These are phyloP conservation scores for Nelumbo lutea DNA, from an alignment of 164 flowering plant genomes.

Conservation along the genomic window DNA sequence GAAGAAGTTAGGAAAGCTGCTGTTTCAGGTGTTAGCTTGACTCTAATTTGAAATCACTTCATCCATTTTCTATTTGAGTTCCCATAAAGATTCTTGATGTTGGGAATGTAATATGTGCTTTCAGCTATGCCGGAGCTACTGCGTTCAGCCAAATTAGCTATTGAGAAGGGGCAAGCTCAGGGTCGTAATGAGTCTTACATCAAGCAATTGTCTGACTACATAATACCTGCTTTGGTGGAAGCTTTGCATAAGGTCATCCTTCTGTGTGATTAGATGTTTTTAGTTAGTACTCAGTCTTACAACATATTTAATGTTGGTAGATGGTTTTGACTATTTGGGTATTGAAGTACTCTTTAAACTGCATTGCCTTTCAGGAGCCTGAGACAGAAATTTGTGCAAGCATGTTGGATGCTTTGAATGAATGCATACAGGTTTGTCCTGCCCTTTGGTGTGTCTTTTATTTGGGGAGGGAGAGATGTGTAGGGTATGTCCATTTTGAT, in stretches of 20 bases:
- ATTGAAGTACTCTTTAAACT: constrained; percentile 2
- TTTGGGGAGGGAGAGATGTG: not conserved
- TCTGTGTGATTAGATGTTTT: not conserved
- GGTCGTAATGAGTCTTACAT: constrained; percentile 65
- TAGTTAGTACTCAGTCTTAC: not conserved
- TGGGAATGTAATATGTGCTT: not conserved
- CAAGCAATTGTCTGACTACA: constrained; percentile 63
- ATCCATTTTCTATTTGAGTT: not conserved
- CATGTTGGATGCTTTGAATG: constrained; percentile 69
- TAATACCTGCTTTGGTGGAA: constrained; percentile 63
- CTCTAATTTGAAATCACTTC: not conserved
- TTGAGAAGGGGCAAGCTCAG: constrained; percentile 56
- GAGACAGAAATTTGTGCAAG: constrained; percentile 64
- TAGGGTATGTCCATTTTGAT: not conserved
- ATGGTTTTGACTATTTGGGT: not conserved
- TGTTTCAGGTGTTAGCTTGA: constrained; percentile 55
- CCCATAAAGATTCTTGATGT: not conserved
- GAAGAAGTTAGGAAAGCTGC: constrained; percentile 83
- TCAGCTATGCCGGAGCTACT: constrained; percentile 79
- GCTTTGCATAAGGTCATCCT: constrained; percentile 57
- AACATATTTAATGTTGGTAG: not conserved
- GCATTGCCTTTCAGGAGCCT: constrained; percentile 50
- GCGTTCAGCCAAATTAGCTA: constrained; percentile 69
- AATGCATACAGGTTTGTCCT: constrained; percentile 56
- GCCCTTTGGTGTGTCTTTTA: not conserved